These are phyloP conservation scores for Cladophialophora chaetospira DNA, from an alignment of 2,329 filamentous ascomycete species.

Conservation along the genomic window DNA sequence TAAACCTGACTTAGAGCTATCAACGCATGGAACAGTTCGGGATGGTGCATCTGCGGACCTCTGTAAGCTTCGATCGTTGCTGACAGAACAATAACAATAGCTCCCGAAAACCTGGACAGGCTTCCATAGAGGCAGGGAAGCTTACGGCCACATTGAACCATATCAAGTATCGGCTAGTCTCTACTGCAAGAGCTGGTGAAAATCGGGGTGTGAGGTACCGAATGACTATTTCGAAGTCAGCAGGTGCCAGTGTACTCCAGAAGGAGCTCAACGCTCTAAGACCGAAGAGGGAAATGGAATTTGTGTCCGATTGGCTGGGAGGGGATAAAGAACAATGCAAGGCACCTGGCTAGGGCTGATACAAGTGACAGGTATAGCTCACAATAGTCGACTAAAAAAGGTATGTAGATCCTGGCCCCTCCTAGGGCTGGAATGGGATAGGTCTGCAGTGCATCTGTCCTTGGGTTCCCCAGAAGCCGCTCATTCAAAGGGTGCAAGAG, in stretches of 20 bases:
- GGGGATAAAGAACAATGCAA: not conserved
- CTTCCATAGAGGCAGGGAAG: too few species aligned
- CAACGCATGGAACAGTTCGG: constrained; percentile 23
- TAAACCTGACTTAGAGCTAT: constrained; percentile 25
- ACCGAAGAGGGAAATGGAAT: too few species aligned
- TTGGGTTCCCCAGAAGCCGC: constrained; percentile 13
- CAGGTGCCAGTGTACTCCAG: too few species aligned
- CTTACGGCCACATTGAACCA: constrained; percentile 29
- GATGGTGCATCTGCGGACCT: constrained; percentile 19
- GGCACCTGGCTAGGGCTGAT: not conserved
- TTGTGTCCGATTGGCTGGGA: not conserved
- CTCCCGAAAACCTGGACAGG: too few species aligned
- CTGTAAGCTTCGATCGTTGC: too few species aligned
- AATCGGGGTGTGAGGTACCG: constrained; percentile 21
- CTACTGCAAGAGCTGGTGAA: constrained; percentile 19
- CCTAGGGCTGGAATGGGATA: constrained; percentile 17
- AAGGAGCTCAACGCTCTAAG: too few species aligned
- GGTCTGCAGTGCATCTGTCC: constrained; percentile 16
- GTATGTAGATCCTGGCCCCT: constrained; percentile 19
- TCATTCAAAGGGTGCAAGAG: constrained; percentile 4
- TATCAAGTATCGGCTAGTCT: constrained; percentile 24
- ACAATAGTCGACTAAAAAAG: constrained; percentile 27
- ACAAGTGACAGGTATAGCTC: not conserved
- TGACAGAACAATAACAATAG: too few species aligned
- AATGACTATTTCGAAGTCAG: constrained; percentile 16